phyloP scores from a whole-genome alignment of 2,329 filamentous ascomycete species.

The Colletotrichum sojae region DNA sequence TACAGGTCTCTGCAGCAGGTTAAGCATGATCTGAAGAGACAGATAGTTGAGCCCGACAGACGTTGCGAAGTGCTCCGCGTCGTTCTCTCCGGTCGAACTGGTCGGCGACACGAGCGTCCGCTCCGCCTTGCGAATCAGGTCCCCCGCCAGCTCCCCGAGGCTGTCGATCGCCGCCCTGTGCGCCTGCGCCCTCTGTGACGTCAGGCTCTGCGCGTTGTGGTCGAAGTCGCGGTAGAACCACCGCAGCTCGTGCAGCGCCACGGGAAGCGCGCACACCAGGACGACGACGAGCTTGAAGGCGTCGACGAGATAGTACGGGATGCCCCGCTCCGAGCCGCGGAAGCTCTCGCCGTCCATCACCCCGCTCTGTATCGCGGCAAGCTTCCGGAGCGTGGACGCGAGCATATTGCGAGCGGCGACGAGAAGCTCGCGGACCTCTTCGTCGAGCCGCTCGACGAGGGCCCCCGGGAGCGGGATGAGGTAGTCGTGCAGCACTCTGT shows the following conservation, averaged over 20 bases:
- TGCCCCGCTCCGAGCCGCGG: constrained; percentile 16
- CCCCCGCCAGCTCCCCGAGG: constrained; percentile 1
- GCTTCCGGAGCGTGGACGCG: constrained; percentile 3
- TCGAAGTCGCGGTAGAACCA: constrained; percentile 21
- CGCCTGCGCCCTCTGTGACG: not conserved
- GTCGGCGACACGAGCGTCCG: constrained; percentile 11
- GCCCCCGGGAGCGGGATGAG: constrained; percentile 3
- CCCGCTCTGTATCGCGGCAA: constrained; percentile 27
- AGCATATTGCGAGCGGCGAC: constrained; percentile 6
- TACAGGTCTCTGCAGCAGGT: constrained; percentile 20
- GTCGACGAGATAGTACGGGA: constrained; percentile 34
- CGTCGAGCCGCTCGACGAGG: constrained; percentile 5
- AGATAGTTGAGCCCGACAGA: constrained; percentile 23
- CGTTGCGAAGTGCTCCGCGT: constrained; percentile 22
- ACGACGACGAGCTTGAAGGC: constrained; percentile 32
- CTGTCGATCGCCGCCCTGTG: constrained; percentile 2
- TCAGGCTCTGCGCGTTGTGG: not conserved
- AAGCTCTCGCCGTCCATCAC: constrained; percentile 24
- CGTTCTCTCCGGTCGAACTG: not conserved
- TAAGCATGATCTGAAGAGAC: constrained; percentile 28
- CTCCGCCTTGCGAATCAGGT: constrained; percentile 26
- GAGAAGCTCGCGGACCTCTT: constrained; percentile 12
- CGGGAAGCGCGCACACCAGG: constrained; percentile 24
- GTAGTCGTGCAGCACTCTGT: constrained; percentile 15
- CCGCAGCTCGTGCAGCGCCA: constrained; percentile 15